phyloP scores from a whole-genome alignment of 208 protist species.

The Acanthamoeba healyi region DNA sequence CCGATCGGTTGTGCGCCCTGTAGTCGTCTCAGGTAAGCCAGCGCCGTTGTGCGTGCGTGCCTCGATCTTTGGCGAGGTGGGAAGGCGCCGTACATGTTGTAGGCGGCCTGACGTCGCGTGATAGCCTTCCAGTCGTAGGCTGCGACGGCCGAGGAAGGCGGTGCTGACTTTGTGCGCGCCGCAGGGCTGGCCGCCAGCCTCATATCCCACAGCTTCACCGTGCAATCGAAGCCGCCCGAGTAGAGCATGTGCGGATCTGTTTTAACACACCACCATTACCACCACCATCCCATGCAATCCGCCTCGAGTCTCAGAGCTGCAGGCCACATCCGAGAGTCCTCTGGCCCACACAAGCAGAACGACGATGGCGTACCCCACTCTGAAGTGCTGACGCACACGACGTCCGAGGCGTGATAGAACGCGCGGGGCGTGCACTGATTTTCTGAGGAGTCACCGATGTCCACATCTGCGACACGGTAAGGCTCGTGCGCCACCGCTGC shows the following conservation, averaged over 20 bases:
- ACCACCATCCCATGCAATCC: background rate
- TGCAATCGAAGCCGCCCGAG: background rate
- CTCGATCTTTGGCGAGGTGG: background rate
- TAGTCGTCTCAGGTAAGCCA: too few species aligned
- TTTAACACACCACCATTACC: too few species aligned
- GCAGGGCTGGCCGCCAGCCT: background rate
- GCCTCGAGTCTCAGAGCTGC: too few species aligned
- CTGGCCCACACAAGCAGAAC: too few species aligned
- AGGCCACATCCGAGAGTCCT: too few species aligned
- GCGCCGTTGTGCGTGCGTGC: too few species aligned
- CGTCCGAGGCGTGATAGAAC: background rate
- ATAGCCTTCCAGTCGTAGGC: slow-evolving; percentile 11
- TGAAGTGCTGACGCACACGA: background rate
- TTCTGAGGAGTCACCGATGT: too few species aligned
- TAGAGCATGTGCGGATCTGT: background rate
- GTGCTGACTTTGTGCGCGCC: background rate
- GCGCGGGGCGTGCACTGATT: background rate
- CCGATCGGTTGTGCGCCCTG: background rate
- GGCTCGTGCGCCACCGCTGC: too few species aligned
- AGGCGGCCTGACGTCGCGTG: background rate
- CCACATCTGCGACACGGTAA: too few species aligned
- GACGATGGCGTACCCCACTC: background rate
- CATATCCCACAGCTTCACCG: background rate
- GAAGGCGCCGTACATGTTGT: background rate
- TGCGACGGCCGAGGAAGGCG: background rate